Evolutionary conservation across 306 rosid species (phyloP).

Genomic region (Prunus davidiana): DNA sequence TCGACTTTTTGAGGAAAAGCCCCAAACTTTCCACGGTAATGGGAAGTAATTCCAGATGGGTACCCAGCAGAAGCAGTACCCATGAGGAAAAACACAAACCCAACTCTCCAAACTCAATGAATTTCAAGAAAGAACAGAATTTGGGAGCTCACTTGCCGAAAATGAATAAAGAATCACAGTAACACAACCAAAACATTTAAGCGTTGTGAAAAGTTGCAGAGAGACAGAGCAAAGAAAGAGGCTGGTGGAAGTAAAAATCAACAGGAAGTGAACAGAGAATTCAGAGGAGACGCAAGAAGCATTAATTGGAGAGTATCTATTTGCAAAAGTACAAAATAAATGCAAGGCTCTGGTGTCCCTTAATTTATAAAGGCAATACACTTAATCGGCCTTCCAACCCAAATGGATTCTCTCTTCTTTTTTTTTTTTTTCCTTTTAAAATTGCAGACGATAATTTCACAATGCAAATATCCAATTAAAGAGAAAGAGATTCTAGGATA

Average conservation of each 20-base stretch:
- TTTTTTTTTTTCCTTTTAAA: neutral
- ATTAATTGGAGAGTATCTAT: neutral
- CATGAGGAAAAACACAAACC: constrained; percentile 33
- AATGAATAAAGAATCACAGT: neutral
- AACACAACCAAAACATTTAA: neutral
- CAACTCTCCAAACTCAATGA: constrained; percentile 10
- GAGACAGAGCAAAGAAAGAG: neutral
- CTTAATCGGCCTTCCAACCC: neutral
- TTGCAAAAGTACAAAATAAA: neutral
- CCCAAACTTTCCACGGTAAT: constrained; percentile 31
- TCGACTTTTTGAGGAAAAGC: constrained; percentile 28
- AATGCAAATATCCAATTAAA: neutral
- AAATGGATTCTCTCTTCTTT: neutral
- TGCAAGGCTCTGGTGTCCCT: neutral
- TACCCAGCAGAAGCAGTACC: constrained; percentile 42
- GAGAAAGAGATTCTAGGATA: neutral
- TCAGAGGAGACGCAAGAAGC: neutral
- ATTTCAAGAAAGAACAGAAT: constrained; percentile 5
- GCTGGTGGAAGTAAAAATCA: neutral
- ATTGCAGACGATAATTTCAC: neutral
- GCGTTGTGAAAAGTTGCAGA: neutral
- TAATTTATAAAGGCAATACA: neutral
- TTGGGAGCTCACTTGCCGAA: constrained; percentile 2
- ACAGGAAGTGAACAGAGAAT: neutral
- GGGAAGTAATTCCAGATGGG: constrained; percentile 42